phyloP scores from a whole-genome alignment of 2,329 filamentous ascomycete species.

The Neonectria coccinea region DNA sequence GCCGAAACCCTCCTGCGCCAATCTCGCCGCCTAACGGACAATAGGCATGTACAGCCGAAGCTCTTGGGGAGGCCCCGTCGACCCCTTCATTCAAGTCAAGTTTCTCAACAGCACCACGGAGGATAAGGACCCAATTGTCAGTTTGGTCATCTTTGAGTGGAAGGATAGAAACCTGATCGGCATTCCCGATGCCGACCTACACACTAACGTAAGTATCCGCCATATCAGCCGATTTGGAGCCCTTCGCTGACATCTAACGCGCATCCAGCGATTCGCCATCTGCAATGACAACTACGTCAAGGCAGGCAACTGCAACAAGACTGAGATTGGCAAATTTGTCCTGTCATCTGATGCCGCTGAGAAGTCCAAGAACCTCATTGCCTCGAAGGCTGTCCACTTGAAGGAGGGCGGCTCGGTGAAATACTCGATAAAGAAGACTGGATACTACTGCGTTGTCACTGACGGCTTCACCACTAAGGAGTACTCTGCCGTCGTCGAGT shows the following conservation, averaged over 20 bases:
- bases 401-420: constrained; percentile 80
- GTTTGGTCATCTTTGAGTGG: constrained; percentile 95
- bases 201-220: constrained; percentile 61
- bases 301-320: constrained; percentile 77
- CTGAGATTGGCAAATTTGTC: constrained; percentile 87
- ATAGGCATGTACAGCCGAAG: constrained; percentile 91
- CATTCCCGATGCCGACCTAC: constrained; percentile 66
- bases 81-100: constrained; percentile 89
- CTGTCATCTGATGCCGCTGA: constrained; percentile 80
- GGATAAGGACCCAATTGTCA: constrained; percentile 77
- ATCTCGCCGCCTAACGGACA: constrained; percentile 24
- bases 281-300: constrained; percentile 80
- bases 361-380: constrained; percentile 76
- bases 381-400: constrained; percentile 84
- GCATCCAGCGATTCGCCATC: constrained; percentile 62
- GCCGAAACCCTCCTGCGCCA: neutral
- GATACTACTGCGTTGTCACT: constrained; percentile 94
- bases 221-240: constrained; percentile 2
- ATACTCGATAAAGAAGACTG: constrained; percentile 88
- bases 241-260: constrained; percentile 16
- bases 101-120: constrained; percentile 73
- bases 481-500: constrained; percentile 87
- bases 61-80: constrained; percentile 86
- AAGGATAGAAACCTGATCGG: constrained; percentile 85
- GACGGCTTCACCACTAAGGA: constrained; percentile 74